Percentiles rank a stretch among this genome's conserved stretches.
Conservation (phyloP, 2,329 filamentous ascomycete genomes). For the Penicillium sp. region DNA sequence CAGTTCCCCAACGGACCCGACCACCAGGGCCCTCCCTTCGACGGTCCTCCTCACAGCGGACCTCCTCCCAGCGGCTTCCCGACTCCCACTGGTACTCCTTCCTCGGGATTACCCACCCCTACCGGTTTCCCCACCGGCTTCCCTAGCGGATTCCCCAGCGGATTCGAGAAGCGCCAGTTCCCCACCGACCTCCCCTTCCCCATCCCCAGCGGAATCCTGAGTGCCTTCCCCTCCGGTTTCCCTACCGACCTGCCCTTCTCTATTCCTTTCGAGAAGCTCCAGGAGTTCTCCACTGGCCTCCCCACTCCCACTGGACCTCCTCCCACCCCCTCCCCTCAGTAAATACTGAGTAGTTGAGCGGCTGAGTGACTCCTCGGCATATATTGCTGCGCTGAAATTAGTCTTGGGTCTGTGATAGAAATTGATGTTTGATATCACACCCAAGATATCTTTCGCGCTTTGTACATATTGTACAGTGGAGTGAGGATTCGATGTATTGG, state of each 20-base stretch:
- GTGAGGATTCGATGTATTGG: neutral
- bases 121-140: conserved; percentile 4
- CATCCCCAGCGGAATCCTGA: neutral
- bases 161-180: conserved; percentile 11
- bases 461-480: neutral
- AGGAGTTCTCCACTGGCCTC: neutral
- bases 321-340: neutral
- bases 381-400: neutral
- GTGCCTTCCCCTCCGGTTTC: neutral
- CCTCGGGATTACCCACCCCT: neutral
- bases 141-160: neutral
- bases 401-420: neutral
- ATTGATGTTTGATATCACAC: neutral
- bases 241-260: neutral
- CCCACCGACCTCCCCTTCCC: conserved; percentile 1
- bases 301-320: neutral
- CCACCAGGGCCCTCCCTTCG: neutral
- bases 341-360: neutral
- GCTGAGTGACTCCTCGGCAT: neutral
- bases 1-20: neutral
- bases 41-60: neutral
- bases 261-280: neutral
- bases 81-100: neutral
- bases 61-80: neutral
- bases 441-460: neutral